phyloP scores from a whole-genome alignment of 371 early-diverging fungal species.

The Fennellomyces sp. region DNA sequence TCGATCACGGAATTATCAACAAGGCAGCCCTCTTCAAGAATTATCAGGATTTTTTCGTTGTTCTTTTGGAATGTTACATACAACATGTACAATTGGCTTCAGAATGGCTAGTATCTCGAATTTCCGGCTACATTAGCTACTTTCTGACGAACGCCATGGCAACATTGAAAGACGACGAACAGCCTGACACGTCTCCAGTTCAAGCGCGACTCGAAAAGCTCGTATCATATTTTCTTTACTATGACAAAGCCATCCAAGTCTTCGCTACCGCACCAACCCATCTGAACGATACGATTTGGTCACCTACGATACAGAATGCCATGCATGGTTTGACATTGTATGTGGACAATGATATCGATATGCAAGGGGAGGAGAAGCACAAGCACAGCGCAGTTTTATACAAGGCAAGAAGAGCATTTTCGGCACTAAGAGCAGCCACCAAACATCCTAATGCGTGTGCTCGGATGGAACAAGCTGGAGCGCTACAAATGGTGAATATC shows the following conservation, averaged over 20 bases:
- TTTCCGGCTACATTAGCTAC: constrained; percentile 19
- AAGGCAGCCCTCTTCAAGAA: not conserved
- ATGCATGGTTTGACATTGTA: constrained; percentile 13
- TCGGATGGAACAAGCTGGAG: constrained; percentile 21
- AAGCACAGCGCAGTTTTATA: constrained; percentile 4
- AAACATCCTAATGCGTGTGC: constrained; percentile 27
- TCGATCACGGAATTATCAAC: not conserved
- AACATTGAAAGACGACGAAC: constrained; percentile 4
- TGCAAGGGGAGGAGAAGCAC: not conserved
- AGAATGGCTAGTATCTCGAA: not conserved
- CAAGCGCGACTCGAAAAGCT: constrained; percentile 19
- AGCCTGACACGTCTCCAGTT: constrained; percentile 3
- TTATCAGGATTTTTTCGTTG: constrained; percentile 19
- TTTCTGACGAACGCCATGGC: constrained; percentile 21
- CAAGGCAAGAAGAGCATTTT: constrained; percentile 31
- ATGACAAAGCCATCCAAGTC: constrained; percentile 25
- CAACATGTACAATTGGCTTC: constrained; percentile 24
- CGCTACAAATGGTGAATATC: constrained; percentile 18
- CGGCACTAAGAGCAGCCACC: constrained; percentile 14
- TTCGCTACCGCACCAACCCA: constrained; percentile 22
- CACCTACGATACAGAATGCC: constrained; percentile 28
- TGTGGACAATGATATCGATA: not conserved
- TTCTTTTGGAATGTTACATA: constrained; percentile 27
- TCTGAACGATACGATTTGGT: constrained; percentile 23
- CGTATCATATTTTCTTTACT: constrained; percentile 25